Percentiles rank a stretch among this genome's conserved stretches.
Evolutionary conservation across 208 protist species (phyloP).

Genomic region (Wallacemonas sp.): DNA sequence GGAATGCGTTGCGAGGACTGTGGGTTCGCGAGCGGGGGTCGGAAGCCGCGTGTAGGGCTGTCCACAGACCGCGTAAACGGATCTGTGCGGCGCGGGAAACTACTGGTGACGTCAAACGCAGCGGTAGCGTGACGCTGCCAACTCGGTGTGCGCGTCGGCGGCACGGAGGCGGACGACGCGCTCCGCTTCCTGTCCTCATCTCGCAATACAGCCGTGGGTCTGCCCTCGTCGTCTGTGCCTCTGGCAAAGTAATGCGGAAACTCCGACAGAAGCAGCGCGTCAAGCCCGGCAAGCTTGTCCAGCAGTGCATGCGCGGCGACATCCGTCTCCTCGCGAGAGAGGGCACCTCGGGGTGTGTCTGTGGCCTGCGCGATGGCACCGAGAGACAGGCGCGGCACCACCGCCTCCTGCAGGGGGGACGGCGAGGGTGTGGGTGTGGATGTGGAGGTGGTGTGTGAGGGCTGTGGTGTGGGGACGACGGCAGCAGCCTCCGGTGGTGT

Average conservation of each 20-base stretch:
- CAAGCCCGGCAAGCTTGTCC: conserved; percentile 37
- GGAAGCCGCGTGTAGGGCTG: neutral
- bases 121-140: no score
- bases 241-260: conserved; percentile 36
- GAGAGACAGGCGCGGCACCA: conserved; percentile 6
- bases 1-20: conserved; percentile 9
- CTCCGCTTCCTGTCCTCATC: neutral
- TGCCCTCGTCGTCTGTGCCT: conserved; percentile 25
- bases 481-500: no score
- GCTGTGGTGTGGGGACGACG: no score
- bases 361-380: neutral
- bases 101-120: neutral
- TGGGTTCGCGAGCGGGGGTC: no score
- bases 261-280: conserved; percentile 32
- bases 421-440: no score
- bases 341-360: neutral
- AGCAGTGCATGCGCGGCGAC: conserved; percentile 16
- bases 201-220: conserved; percentile 23
- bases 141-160: no score
- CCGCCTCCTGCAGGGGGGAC: no score
- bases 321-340: neutral
- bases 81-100: neutral
- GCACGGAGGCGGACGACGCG: no score
- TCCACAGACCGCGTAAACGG: neutral
- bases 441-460: no score